These are phyloP conservation scores for Phytophthora multivora DNA, from an alignment of 352 stramenopile genomes.

Conservation along the genomic window DNA sequence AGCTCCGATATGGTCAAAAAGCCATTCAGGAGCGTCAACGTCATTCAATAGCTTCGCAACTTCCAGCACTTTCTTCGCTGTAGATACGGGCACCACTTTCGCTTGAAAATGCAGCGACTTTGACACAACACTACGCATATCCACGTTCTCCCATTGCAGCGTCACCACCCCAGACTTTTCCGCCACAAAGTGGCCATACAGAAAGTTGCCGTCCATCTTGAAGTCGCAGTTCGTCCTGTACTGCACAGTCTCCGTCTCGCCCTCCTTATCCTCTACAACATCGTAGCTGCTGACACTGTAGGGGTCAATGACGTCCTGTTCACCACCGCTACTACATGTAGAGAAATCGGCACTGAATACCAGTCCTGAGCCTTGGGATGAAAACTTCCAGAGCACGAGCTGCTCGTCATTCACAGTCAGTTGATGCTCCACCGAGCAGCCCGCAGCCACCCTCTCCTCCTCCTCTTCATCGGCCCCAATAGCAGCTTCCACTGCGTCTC, in stretches of 20 bases:
- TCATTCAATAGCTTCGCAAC: slow-evolving; percentile 10
- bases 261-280: neutral
- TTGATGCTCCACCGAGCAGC: slow-evolving; percentile 33
- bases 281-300: slow-evolving; percentile 26
- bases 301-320: slow-evolving; percentile 17
- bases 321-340: neutral
- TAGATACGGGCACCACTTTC: slow-evolving; percentile 16
- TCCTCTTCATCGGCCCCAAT: neutral
- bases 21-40: slow-evolving; percentile 21
- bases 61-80: slow-evolving; percentile 12
- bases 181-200: slow-evolving; percentile 41
- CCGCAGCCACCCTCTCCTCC: slow-evolving; percentile 30
- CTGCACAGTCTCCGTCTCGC: slow-evolving; percentile 24
- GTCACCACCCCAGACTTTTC: slow-evolving; percentile 26
- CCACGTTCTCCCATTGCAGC: slow-evolving; percentile 51
- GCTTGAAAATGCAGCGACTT: slow-evolving; percentile 47
- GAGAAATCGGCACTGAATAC: slow-evolving; percentile 38
- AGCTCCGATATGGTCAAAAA: slow-evolving; percentile 17
- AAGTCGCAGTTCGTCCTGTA: slow-evolving; percentile 42
- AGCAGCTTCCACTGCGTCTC: slow-evolving; percentile 21
- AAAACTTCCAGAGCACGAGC: slow-evolving; percentile 51
- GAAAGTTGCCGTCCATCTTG: slow-evolving; percentile 6
- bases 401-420: slow-evolving; percentile 23
- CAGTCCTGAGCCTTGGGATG: slow-evolving; percentile 32
- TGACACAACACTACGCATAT: slow-evolving; percentile 49